Evolutionary conservation across 139 green algal genomes (phyloP).

Genomic region (Chlamydomonas sp.): DNA sequence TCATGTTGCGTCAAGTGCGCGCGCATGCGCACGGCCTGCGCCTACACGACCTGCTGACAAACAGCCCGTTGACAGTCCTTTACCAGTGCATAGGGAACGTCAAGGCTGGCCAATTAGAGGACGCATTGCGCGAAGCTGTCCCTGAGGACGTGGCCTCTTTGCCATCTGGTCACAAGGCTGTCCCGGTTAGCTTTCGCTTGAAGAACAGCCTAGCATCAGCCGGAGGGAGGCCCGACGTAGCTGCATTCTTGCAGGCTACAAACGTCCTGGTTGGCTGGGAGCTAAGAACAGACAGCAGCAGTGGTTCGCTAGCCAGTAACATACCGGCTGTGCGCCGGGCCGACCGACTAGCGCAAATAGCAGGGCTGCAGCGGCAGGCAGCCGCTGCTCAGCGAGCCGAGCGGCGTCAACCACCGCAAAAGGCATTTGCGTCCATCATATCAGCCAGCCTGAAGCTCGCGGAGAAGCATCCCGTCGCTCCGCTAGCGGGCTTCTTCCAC

Average conservation of each 20-base stretch:
- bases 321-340: neutral
- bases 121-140: neutral
- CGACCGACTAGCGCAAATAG: neutral
- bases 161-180: neutral
- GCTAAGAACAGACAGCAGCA: neutral
- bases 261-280: slow-evolving; percentile 33
- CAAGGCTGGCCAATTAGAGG: slow-evolving; percentile 29
- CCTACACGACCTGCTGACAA: slow-evolving; percentile 9
- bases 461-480: slow-evolving; percentile 5
- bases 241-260: slow-evolving; percentile 13
- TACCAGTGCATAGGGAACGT: slow-evolving; percentile 42
- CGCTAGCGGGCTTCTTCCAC: slow-evolving; percentile 31
- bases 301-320: neutral
- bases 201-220: slow-evolving; percentile 32
- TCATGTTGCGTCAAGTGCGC: neutral
- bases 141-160: neutral
- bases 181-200: slow-evolving; percentile 24
- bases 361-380: neutral
- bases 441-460: slow-evolving; percentile 6
- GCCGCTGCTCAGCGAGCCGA: neutral
- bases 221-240: slow-evolving; percentile 16
- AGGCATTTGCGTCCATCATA: slow-evolving; percentile 6
- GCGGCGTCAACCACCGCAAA: slow-evolving; percentile 13
- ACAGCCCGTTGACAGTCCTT: slow-evolving; percentile 22
- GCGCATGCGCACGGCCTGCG: slow-evolving; percentile 1